These are phyloP conservation scores for Hypericum androsaemum DNA, from an alignment of 345 rosid species.

Conservation along the genomic window DNA sequence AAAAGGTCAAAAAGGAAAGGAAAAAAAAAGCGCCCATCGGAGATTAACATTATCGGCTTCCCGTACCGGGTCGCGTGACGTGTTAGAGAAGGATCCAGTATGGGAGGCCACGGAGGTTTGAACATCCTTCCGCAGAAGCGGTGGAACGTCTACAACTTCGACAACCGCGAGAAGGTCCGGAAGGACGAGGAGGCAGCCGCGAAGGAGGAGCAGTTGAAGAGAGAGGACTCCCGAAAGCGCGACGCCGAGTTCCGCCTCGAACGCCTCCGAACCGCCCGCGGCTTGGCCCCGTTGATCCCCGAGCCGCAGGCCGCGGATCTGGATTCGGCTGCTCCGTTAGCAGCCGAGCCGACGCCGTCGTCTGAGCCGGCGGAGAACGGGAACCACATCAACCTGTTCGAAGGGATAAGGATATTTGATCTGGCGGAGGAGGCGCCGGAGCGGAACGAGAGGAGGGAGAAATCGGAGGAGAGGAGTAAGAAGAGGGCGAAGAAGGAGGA, in stretches of 20 bases:
- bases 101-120: constrained; percentile 97
- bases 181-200: constrained; percentile 88
- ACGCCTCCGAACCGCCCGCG: constrained; percentile 65
- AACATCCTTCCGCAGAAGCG: constrained; percentile 92
- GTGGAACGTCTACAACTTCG: constrained; percentile 85
- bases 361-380: constrained; percentile 3
- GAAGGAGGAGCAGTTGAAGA: constrained; percentile 72
- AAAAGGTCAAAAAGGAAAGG: no score
- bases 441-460: constrained; percentile 34
- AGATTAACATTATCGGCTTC: no score
- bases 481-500: constrained; percentile 73
- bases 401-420: constrained; percentile 83
- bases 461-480: background rate
- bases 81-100: constrained; percentile 4
- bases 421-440: constrained; percentile 38
- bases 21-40: no score
- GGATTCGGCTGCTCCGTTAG: background rate
- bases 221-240: constrained; percentile 59
- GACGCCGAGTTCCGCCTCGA: constrained; percentile 82
- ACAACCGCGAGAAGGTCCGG: constrained; percentile 77
- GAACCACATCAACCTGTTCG: constrained; percentile 81
- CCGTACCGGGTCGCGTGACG: no score
- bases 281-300: constrained; percentile 46
- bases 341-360: constrained; percentile 24
- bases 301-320: constrained; percentile 12